Evolutionary conservation across 805 yeast genomes (phyloP).

Genomic region (Metschnikowia continentalis): DNA sequence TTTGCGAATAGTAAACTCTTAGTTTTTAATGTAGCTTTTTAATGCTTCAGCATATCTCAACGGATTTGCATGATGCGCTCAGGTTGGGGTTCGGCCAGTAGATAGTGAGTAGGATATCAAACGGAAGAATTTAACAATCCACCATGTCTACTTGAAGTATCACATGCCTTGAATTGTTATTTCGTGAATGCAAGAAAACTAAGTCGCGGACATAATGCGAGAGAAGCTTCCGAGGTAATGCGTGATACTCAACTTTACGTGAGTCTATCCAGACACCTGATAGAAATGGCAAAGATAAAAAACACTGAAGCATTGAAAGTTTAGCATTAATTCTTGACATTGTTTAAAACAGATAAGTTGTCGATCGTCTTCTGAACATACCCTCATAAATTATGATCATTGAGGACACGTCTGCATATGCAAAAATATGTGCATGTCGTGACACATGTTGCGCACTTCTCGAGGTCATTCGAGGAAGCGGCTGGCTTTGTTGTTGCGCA

Average conservation of each 20-base stretch:
- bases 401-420: background rate
- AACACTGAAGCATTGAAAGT: background rate
- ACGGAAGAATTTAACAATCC: background rate
- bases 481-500: constrained; percentile 2
- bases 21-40: background rate
- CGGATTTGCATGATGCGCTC: background rate
- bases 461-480: constrained; percentile 3
- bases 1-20: background rate
- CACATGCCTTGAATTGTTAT: background rate
- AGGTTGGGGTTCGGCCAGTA: background rate
- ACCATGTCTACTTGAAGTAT: background rate
- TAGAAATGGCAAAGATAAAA: background rate
- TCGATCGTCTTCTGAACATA: background rate
- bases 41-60: background rate
- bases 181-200: background rate
- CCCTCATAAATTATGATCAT: background rate
- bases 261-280: background rate
- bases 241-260: background rate
- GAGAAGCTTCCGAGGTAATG: background rate
- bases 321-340: background rate
- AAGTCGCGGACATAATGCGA: background rate
- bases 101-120: background rate
- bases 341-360: background rate
- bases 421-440: background rate
- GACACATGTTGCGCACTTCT: background rate